A percentile compares a stretch with the other conserved stretches of the same genome.
These are phyloP conservation scores for Termitomyces eurrhizus DNA, from an alignment of 768 basidiomycete genomes.

Conservation along the genomic window DNA sequence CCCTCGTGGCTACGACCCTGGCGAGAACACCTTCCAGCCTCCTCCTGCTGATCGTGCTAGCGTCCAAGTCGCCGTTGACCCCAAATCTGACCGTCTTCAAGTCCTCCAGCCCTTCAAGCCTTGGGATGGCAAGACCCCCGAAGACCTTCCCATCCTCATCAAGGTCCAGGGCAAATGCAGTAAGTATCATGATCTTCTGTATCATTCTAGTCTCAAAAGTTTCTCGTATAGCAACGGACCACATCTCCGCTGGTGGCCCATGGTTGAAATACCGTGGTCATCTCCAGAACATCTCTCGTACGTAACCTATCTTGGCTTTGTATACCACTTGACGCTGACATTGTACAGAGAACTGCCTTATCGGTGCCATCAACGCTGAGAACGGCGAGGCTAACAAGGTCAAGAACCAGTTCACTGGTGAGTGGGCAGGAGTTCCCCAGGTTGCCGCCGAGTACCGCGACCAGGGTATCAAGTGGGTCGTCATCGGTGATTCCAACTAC, in stretches of 20 bases:
- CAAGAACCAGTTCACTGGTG: conserved; percentile 86
- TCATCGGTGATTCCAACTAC: conserved; percentile 94
- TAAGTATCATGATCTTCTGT: conserved; percentile 33
- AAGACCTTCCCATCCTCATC: conserved; percentile 89
- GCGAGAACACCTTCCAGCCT: conserved; percentile 95
- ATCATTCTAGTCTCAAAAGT: conserved; percentile 4
- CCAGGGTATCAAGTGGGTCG: conserved; percentile 91
- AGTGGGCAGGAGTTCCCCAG: conserved; percentile 81
- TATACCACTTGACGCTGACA: conserved; percentile 1
- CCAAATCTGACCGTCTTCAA: conserved; percentile 87
- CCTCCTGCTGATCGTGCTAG: conserved; percentile 82
- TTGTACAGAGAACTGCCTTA: conserved; percentile 84
- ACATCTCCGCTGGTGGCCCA: conserved; percentile 96
- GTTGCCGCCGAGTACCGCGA: conserved; percentile 88
- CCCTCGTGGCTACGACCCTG: conserved; percentile 93
- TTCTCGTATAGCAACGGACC: conserved; percentile 65
- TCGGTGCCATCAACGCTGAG: conserved; percentile 95
- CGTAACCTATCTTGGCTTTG: conserved; percentile 23
- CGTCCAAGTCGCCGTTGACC: conserved; percentile 83
- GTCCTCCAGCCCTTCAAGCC: conserved; percentile 83
- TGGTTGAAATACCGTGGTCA: conserved; percentile 99
- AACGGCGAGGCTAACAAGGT: conserved; percentile 96
- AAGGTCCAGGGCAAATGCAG: conserved; percentile 99
- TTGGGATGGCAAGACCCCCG: conserved; percentile 92
- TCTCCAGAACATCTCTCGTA: conserved; percentile 95